Evolutionary conservation across 805 yeast genomes (phyloP).

Genomic region (Saturnispora sekii): DNA sequence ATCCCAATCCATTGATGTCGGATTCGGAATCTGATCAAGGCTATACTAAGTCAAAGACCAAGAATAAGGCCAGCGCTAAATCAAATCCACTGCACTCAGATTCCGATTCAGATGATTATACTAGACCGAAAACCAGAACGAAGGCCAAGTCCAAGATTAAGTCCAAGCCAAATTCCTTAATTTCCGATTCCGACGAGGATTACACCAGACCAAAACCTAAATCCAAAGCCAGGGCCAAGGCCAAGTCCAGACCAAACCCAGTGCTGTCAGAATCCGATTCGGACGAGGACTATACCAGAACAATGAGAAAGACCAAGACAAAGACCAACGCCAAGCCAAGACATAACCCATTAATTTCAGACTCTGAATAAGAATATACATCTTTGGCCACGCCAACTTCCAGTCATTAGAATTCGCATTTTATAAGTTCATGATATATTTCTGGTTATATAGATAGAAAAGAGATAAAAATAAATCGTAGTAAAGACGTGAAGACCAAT

Average conservation of each 20-base stretch:
- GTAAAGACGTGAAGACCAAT: no score
- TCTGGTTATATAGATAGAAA: neutral
- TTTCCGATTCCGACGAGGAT: neutral
- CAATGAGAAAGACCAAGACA: neutral
- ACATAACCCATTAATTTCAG: neutral
- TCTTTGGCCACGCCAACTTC: neutral
- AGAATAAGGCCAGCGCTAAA: neutral
- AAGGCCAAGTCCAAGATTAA: neutral
- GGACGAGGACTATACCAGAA: neutral
- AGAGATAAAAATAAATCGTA: neutral
- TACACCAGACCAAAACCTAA: neutral
- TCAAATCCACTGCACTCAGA: conserved; percentile 2
- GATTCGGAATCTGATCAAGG: conserved; percentile 1
- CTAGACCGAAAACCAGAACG: neutral
- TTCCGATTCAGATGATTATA: neutral
- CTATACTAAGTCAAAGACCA: neutral
- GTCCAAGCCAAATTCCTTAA: no score
- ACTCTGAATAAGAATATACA: neutral
- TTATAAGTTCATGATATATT: neutral
- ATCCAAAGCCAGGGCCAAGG: neutral
- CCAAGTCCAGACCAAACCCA: neutral
- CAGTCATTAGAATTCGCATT: no score
- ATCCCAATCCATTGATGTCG: neutral
- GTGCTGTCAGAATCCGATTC: neutral
- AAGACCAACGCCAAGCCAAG: no score